Evolutionary conservation across 371 early-diverging fungal genomes (phyloP), one percentile per base, ranked within the genome.

Genomic region (Circinella umbellata): DNA sequence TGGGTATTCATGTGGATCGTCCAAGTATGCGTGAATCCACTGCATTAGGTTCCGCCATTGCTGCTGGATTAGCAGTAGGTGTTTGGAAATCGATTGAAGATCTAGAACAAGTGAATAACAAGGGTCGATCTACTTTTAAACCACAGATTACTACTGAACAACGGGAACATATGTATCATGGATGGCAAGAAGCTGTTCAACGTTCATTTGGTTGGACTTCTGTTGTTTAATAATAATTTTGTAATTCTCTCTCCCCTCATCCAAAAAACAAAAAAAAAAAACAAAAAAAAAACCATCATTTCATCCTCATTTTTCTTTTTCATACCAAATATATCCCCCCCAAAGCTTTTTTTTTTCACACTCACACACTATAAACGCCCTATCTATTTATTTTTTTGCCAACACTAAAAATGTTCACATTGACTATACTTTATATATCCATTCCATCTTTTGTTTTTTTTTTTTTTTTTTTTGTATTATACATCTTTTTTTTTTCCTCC

Each of bases 11-110:
- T 38, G 96, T 96, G 35, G 84, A 83, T 7, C 85, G 98, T 35
- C 98, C 98, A 0, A 75, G 76, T 55, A 96, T 96, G 95, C 84
- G 90, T 46, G 98, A 98, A 76, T 93, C 93, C 14, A 96, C 98
- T 6, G 96, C 96, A 0, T 79, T 97, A 35, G 98, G 98, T 42
- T 95, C 96, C 9, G 98, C 97, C 2, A 87, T 96, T 20, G 98
- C 96, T 13, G 97, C 98, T 39, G 96, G 94, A 7, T 78, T 94
- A 15, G 94, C 88, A 14, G 87, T 91, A 17, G 94, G 93, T 20
- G 78, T 93, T 15, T 95, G 93, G 92, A 68, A 86, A 66, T 66
- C 62, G 18, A 59, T 77, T 35, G 71, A 77, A 1, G 72, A 80
- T 34, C 74, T 86, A 27, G 67, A 73, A 37, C 55, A 76, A 11